Percentiles rank a stretch among this genome's conserved stretches.
phyloP scores from a whole-genome alignment of 176 grass and related monocot species.

The Eragrostis nindensis region DNA sequence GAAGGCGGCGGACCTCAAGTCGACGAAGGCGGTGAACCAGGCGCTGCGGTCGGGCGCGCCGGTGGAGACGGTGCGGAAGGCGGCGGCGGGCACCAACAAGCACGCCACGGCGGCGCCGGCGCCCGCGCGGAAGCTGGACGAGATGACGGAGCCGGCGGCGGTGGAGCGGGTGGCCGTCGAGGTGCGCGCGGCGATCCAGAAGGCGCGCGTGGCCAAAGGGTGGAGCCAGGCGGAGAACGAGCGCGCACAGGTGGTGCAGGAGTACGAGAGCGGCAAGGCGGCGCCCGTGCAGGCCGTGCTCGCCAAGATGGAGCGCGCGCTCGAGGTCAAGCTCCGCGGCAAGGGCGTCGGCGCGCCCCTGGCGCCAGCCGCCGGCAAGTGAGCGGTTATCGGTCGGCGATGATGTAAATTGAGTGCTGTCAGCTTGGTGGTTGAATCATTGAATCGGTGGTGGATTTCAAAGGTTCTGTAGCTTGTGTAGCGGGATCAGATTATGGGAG shows the following conservation, averaged over 20 bases:
- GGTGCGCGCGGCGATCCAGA: constrained; percentile 71
- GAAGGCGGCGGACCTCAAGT: constrained; percentile 65
- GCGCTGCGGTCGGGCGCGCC: constrained; percentile 63
- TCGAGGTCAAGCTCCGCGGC: constrained; percentile 81
- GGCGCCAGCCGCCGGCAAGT: constrained; percentile 32
- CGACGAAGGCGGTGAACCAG: constrained; percentile 74
- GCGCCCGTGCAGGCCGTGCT: constrained; percentile 78
- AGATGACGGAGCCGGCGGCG: constrained; percentile 70
- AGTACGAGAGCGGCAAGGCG: constrained; percentile 86
- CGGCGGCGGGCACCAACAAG: constrained; percentile 67
- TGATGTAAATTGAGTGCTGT: neutral
- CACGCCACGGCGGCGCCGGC: constrained; percentile 23
- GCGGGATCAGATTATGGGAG: neutral
- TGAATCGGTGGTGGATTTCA: neutral
- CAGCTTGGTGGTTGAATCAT: neutral
- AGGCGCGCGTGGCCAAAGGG: constrained; percentile 73
- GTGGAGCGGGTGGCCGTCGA: constrained; percentile 62
- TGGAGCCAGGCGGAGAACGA: constrained; percentile 95
- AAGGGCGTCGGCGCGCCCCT: constrained; percentile 50
- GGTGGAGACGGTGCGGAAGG: constrained; percentile 74
- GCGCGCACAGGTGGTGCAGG: constrained; percentile 81
- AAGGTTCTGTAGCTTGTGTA: neutral
- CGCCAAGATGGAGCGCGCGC: constrained; percentile 85
- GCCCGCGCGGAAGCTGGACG: constrained; percentile 70
- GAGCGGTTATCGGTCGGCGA: neutral